These are phyloP conservation scores for Boletus barrowsii DNA, from an alignment of 768 basidiomycete genomes.

Conservation along the genomic window DNA sequence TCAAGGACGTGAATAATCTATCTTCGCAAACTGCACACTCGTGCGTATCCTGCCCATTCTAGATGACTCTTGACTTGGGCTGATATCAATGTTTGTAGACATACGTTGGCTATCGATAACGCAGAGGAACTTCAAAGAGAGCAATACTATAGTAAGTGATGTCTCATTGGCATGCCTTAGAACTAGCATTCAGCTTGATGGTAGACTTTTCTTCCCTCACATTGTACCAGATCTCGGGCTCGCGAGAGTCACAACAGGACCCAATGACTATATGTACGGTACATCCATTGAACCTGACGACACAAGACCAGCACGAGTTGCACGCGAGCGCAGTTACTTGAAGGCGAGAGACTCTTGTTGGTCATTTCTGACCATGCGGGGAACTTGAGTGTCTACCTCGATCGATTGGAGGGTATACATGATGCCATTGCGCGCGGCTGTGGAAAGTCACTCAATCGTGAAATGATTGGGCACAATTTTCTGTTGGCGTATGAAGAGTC, in stretches of 20 bases:
- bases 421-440: slow-evolving; percentile 26
- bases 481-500: slow-evolving; percentile 51
- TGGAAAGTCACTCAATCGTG: slow-evolving; percentile 38
- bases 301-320: slow-evolving; percentile 27
- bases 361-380: slow-evolving; percentile 36
- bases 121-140: slow-evolving; percentile 1
- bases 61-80: slow-evolving; percentile 1
- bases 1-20: slow-evolving; percentile 14
- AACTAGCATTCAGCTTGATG: too few relatives aligned
- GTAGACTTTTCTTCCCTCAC: background rate
- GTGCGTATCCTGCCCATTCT: background rate
- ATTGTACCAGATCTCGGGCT: background rate
- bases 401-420: slow-evolving; percentile 30
- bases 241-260: slow-evolving; percentile 11
- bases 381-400: slow-evolving; percentile 40
- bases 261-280: slow-evolving; percentile 20
- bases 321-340: slow-evolving; percentile 43
- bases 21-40: background rate
- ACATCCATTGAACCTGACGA: slow-evolving; percentile 26
- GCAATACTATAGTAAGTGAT: background rate
- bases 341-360: slow-evolving; percentile 40
- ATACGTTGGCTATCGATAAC: slow-evolving; percentile 6
- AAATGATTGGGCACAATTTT: slow-evolving; percentile 45
- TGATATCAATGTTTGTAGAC: slow-evolving; percentile 5
- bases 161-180: background rate